These are phyloP conservation scores for Coemansia sp. DNA, from an alignment of 192 early-diverging fungal genomes.

Conservation along the genomic window DNA sequence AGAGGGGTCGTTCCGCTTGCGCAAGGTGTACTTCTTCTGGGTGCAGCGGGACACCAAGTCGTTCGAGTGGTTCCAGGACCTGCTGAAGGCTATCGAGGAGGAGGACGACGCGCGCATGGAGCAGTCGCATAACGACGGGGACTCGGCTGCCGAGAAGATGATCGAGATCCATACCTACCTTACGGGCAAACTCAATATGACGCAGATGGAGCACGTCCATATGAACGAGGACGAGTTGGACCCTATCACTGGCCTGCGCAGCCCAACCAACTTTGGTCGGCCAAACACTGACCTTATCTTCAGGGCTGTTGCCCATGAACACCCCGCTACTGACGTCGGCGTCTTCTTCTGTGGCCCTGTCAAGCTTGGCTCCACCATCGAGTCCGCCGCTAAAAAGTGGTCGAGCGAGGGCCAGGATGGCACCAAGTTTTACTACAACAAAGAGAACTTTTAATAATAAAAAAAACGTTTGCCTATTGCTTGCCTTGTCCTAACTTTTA, in stretches of 20 bases:
- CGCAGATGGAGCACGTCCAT: conserved; percentile 58
- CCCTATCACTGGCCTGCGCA: conserved; percentile 71
- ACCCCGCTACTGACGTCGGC: conserved; percentile 77
- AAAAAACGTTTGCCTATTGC: background rate
- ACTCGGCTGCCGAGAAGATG: conserved; percentile 53
- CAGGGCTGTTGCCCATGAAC: conserved; percentile 58
- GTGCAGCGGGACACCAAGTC: conserved; percentile 78
- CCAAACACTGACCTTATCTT: conserved; percentile 81
- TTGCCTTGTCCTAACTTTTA: too few species aligned
- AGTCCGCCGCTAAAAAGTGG: conserved; percentile 63
- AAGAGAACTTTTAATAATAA: conserved; percentile 57
- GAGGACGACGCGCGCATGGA: conserved; percentile 60
- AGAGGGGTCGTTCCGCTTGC: conserved; percentile 54
- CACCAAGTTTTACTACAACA: conserved; percentile 75
- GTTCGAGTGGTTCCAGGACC: conserved; percentile 88
- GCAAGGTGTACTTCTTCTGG: conserved; percentile 90
- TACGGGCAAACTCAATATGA: conserved; percentile 61
- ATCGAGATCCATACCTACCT: conserved; percentile 81
- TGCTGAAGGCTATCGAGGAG: conserved; percentile 78
- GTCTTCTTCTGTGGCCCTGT: conserved; percentile 89
- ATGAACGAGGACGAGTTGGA: conserved; percentile 61
- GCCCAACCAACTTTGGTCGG: conserved; percentile 76
- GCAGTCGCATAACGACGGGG: conserved; percentile 5
- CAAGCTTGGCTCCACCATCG: conserved; percentile 63
- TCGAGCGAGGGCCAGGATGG: conserved; percentile 62